A percentile compares a stretch with the other conserved stretches of the same genome.
These are phyloP conservation scores for Capsicum baccatum DNA, from an alignment of 257 asterid genomes.

Conservation along the genomic window DNA sequence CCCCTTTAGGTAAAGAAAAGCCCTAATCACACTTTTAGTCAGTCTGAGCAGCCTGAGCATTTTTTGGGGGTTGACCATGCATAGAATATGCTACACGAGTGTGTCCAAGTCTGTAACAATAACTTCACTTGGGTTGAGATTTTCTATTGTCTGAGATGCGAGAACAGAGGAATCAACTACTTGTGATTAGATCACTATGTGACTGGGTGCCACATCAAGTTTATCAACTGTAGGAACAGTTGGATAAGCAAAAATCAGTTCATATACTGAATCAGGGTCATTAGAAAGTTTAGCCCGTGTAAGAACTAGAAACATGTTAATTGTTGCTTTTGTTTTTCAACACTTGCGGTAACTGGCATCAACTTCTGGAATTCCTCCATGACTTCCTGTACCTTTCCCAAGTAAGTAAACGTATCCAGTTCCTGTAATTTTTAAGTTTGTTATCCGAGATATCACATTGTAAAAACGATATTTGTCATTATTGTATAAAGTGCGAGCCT, in stretches of 20 bases:
- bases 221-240: background rate
- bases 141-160: background rate
- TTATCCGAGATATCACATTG: background rate
- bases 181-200: constrained; percentile 12
- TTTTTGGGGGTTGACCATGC: too few relatives aligned
- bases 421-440: background rate
- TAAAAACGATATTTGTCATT: background rate
- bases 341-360: background rate
- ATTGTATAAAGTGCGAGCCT: background rate
- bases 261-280: background rate
- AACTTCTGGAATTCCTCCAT: background rate
- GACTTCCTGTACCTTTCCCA: background rate
- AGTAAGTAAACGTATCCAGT: background rate
- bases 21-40: too few relatives aligned
- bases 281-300: background rate
- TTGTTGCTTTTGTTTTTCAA: background rate
- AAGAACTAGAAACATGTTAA: background rate
- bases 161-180: background rate
- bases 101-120: too few relatives aligned
- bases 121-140: too few relatives aligned
- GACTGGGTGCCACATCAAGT: background rate
- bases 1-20: too few relatives aligned
- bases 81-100: too few relatives aligned
- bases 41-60: too few relatives aligned
- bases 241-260: background rate